A percentile compares a stretch with the other conserved stretches of the same genome.
phyloP scores from a whole-genome alignment of 2,329 filamentous ascomycete species.

The Botryotinia calthae region DNA sequence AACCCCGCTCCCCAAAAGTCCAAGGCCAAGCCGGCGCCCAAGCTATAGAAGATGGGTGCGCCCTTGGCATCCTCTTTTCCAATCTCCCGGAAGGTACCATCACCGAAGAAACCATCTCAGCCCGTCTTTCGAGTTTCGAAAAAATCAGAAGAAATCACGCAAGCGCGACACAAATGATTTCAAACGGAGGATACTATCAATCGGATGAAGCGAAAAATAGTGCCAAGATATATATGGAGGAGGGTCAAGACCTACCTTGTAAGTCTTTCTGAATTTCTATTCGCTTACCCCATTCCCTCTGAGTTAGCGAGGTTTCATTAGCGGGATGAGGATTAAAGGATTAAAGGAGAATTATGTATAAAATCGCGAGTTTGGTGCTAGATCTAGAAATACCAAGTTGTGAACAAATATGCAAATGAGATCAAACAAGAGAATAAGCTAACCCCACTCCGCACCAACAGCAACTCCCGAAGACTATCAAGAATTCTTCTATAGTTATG shows the following conservation, averaged over 20 bases:
- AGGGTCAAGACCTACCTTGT: slow-evolving; percentile 3
- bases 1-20: slow-evolving; percentile 31
- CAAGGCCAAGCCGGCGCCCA: slow-evolving; percentile 61
- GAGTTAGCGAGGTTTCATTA: accelerated
- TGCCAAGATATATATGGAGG: neutral
- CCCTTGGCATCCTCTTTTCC: slow-evolving; percentile 42
- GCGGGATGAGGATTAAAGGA: neutral
- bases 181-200: neutral
- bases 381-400: accelerated
- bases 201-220: neutral
- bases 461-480: neutral
- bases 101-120: neutral
- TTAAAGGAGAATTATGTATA: neutral
- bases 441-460: neutral
- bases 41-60: slow-evolving; percentile 65
- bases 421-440: neutral
- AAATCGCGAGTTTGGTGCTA: accelerated
- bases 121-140: neutral
- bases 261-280: neutral
- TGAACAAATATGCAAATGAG: accelerated
- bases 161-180: slow-evolving; percentile 12
- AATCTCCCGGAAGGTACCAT: neutral
- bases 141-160: slow-evolving; percentile 6
- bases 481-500: slow-evolving; percentile 1
- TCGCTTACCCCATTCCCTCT: neutral